Evolutionary conservation across 441 rosid genomes (phyloP).

Genomic region (Arabidopsis lyrata): DNA sequence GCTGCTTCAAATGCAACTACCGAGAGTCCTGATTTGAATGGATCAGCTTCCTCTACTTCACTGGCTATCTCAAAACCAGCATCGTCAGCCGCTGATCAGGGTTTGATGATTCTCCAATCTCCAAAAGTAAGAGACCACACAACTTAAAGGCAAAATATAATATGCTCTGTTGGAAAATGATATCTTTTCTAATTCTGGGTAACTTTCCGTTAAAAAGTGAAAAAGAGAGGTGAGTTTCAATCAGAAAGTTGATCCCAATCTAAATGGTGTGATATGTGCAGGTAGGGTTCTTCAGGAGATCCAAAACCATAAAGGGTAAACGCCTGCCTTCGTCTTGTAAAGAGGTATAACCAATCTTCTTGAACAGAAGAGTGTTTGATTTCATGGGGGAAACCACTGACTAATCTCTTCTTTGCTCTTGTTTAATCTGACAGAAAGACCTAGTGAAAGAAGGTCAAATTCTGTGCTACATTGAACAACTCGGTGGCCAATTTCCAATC

Average conservation of each 20-base stretch:
- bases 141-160: slow-evolving; percentile 18
- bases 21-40: slow-evolving; percentile 49
- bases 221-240: background rate
- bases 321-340: slow-evolving; percentile 77
- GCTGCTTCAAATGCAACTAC: slow-evolving; percentile 44
- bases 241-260: slow-evolving; percentile 4
- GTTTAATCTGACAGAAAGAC: slow-evolving; percentile 63
- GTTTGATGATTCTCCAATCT: slow-evolving; percentile 75
- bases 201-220: background rate
- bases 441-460: slow-evolving; percentile 90
- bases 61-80: slow-evolving; percentile 62
- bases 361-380: slow-evolving; percentile 14
- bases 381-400: background rate
- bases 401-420: slow-evolving; percentile 20
- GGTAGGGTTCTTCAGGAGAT: slow-evolving; percentile 87
- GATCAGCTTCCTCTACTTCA: slow-evolving; percentile 64
- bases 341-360: slow-evolving; percentile 61
- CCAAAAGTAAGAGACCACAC: slow-evolving; percentile 66
- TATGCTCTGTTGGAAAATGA: background rate
- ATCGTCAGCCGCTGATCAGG: slow-evolving; percentile 77
- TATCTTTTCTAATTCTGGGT: background rate
- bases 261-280: slow-evolving; percentile 45
- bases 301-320: slow-evolving; percentile 79
- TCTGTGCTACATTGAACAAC: slow-evolving; percentile 86
- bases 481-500: slow-evolving; percentile 78